Evolutionary conservation across 2,329 filamentous ascomycete genomes (phyloP).

Genomic region (Trichoderma cornu-damae): DNA sequence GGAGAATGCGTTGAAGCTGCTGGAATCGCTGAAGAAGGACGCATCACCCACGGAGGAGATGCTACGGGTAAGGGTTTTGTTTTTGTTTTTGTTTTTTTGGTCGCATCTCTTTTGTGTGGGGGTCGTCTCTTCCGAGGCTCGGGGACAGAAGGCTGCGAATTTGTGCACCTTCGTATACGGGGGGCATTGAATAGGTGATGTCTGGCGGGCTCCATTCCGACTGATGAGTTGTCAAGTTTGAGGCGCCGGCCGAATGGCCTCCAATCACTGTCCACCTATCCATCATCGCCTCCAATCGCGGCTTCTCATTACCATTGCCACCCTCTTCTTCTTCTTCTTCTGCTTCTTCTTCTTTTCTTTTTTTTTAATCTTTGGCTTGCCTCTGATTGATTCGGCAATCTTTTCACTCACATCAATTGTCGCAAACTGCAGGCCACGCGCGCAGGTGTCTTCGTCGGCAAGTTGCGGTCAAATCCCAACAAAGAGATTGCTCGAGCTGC

Average conservation of each 20-base stretch:
- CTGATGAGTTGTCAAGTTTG: slow-evolving; percentile 9
- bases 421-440: slow-evolving; percentile 60
- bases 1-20: slow-evolving; percentile 64
- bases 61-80: slow-evolving; percentile 55
- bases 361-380: neutral
- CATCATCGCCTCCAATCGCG: neutral
- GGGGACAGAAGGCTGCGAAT: neutral
- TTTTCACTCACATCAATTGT: slow-evolving; percentile 7
- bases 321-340: neutral
- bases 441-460: slow-evolving; percentile 85
- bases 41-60: slow-evolving; percentile 84
- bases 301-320: neutral
- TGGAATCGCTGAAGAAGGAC: slow-evolving; percentile 74
- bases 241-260: too few relatives aligned
- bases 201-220: neutral
- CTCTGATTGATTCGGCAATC: neutral
- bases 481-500: slow-evolving; percentile 76
- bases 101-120: neutral
- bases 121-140: too few relatives aligned
- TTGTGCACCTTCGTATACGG: neutral
- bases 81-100: neutral
- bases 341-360: neutral
- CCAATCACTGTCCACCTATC: neutral
- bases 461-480: slow-evolving; percentile 69
- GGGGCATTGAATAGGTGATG: neutral